A percentile compares a stretch with the other conserved stretches of the same genome.
These are phyloP conservation scores for Rhodotorula mucilaginosa DNA, from an alignment of 1,284 basidiomycete genomes.

Conservation along the genomic window DNA sequence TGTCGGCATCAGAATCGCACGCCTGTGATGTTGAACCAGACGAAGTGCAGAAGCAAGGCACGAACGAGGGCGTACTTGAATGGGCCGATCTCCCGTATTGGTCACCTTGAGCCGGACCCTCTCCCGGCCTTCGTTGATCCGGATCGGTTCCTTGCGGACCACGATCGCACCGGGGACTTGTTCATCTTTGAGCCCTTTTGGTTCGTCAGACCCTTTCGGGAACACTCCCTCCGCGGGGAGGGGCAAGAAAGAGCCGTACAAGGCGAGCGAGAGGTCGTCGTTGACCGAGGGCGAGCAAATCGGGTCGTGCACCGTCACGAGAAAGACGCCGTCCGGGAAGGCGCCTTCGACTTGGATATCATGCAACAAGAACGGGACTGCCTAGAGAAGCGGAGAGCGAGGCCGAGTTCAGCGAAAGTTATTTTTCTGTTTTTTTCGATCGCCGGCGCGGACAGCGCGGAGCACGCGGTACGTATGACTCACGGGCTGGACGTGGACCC, in stretches of 20 bases:
- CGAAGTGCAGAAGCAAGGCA: neutral
- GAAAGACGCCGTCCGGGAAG: conserved; percentile 81
- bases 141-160: conserved; percentile 62
- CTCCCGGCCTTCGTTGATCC: conserved; percentile 69
- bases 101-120: conserved; percentile 73
- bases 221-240: conserved; percentile 67
- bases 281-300: conserved; percentile 67
- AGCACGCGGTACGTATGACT: conserved; percentile 45
- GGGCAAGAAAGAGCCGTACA: conserved; percentile 91
- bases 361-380: conserved; percentile 52
- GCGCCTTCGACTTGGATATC: conserved; percentile 92
- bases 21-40: too few species aligned
- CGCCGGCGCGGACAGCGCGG: conserved; percentile 50
- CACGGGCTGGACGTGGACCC: conserved; percentile 79
- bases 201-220: conserved; percentile 56
- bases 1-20: too few species aligned
- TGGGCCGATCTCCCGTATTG: conserved; percentile 90
- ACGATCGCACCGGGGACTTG: conserved; percentile 54
- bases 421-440: too few species aligned
- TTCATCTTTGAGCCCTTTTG: conserved; percentile 15
- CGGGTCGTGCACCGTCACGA: conserved; percentile 92
- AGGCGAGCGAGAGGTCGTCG: conserved; percentile 70
- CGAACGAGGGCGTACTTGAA: conserved; percentile 62
- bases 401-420: too few species aligned
- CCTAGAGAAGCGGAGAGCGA: neutral